Base-by-base conservation (phyloP, 495 filamentous ascomycete species). In the Penicillium bialowiezense region DNA sequence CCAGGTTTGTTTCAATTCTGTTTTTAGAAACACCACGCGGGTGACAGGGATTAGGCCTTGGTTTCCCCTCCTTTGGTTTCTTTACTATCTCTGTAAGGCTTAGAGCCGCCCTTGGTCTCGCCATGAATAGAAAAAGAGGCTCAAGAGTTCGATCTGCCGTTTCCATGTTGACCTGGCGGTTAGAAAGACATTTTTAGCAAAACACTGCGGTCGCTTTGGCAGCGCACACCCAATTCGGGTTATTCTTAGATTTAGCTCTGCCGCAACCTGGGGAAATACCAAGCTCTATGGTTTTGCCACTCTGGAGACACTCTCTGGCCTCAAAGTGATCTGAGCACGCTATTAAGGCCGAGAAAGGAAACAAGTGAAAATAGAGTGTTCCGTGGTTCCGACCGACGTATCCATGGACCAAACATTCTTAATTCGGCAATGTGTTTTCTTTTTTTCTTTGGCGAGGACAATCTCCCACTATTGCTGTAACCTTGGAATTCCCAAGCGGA, bases 21-120 rank as follows among this genome's bases (percentile, higher is more conserved):
- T 48, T 52, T 52, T 52, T 52, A 52, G 50, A 46, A 48, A 36
- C 32, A 35, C 50, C 50, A 52, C 50, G 44, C 44, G 50, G 21
- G 12, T n/a, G 36, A 42, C 42, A 41, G 43, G 42, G 36, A 50
- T 37, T 43, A 21, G 19, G n/a, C 18, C 13, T 39, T 48, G 15
- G 21, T 14, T 34, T 37, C 19, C 32, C 20, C 2, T 9, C 7
- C 41, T 17, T 3, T 7, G 14, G 7, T 3, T 12, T 6, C 7
- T 29, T 9, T 39, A 14, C 19, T 19, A 9, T 14, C 14, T 29
- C 14, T 13, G 32, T 50, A 43, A 20, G 48, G 48, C 39, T 50
- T 42, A 49, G 46, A 10, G 38, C 31, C 20, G 31, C 7, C 28
- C n/a, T 24, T 34, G 37, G 13, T 37, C n/a, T 2, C 1, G 17